Conservation (phyloP, 352 stramenopile genomes). For the Blastocystis sp. region DNA sequence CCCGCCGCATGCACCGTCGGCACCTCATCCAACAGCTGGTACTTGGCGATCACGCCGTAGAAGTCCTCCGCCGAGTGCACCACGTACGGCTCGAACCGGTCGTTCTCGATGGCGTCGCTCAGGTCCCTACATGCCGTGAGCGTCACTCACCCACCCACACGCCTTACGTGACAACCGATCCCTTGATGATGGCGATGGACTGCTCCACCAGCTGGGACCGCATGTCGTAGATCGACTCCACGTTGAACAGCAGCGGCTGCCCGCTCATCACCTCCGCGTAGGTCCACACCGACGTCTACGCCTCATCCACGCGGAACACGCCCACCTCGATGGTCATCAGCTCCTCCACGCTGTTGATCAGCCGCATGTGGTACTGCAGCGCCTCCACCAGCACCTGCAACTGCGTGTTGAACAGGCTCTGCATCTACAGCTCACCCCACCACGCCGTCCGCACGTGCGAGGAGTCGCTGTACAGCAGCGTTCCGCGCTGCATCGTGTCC, state of each 20-base stretch:
- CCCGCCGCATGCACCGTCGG: neutral
- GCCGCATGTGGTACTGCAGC: conserved; percentile 44
- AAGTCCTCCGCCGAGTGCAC: conserved; percentile 62
- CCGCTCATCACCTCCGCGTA: conserved; percentile 66
- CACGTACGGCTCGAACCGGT: conserved; percentile 30
- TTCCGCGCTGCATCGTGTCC: conserved; percentile 60
- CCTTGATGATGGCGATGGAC: conserved; percentile 42
- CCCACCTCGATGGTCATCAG: conserved; percentile 54
- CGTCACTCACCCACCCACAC: neutral
- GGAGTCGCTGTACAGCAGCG: conserved; percentile 48
- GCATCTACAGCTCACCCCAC: conserved; percentile 14
- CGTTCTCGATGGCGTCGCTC: conserved; percentile 58
- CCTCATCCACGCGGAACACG: neutral
- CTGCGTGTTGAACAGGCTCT: conserved; percentile 43
- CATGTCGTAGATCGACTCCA: conserved; percentile 64
- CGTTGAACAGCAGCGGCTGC: conserved; percentile 57
- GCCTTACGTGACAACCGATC: conserved; percentile 8
- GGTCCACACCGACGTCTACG: conserved; percentile 46
- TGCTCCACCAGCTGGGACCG: conserved; percentile 19
- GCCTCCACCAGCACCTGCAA: conserved; percentile 55
- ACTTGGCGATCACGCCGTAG: conserved; percentile 52
- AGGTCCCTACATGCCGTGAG: neutral
- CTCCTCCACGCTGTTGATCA: conserved; percentile 26
- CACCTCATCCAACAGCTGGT: conserved; percentile 38
- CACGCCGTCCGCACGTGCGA: conserved; percentile 1